phyloP scores from a whole-genome alignment of 2,329 filamentous ascomycete species.

The Botrytis medusae region DNA sequence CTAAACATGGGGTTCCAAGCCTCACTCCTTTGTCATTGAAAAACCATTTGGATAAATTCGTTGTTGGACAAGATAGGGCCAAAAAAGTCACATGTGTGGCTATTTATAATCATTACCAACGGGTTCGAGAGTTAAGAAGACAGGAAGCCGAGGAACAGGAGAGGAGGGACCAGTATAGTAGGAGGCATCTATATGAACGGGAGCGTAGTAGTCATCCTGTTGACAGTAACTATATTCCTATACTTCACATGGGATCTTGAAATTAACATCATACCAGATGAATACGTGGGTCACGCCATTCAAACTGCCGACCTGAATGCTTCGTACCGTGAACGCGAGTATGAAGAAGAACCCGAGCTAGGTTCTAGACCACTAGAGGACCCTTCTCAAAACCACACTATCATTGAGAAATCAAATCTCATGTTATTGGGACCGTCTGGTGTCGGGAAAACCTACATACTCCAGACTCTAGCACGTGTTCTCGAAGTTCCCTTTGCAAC shows the following conservation, averaged over 20 bases:
- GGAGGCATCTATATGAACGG: constrained; percentile 45
- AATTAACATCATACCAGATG: constrained; percentile 49
- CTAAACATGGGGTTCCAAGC: constrained; percentile 57
- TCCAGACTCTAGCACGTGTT: constrained; percentile 78
- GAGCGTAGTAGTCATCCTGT: constrained; percentile 66
- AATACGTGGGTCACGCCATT: constrained; percentile 51
- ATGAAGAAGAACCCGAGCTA: constrained; percentile 26
- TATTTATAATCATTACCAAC: constrained; percentile 95
- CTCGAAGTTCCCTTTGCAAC: constrained; percentile 96
- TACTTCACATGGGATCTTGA: constrained; percentile 23
- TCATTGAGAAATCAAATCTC: constrained; percentile 92
- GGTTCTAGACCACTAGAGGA: constrained; percentile 29
- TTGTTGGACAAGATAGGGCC: constrained; percentile 91
- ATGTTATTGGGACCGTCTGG: constrained; percentile 88
- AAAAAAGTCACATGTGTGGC: constrained; percentile 92
- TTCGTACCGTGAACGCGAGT: constrained; percentile 18
- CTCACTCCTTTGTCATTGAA: constrained; percentile 74
- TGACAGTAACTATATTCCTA: constrained; percentile 61
- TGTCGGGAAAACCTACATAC: constrained; percentile 94
- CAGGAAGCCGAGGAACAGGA: constrained; percentile 73
- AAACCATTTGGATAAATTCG: constrained; percentile 89
- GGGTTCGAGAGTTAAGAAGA: constrained; percentile 72
- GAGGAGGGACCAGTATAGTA: constrained; percentile 60
- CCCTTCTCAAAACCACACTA: constrained; percentile 27
- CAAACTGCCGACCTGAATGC: constrained; percentile 36